Percentiles rank a stretch among this genome's conserved stretches.
Conservation (phyloP, 2,329 filamentous ascomycete species). For the Fusarium camptoceras region DNA sequence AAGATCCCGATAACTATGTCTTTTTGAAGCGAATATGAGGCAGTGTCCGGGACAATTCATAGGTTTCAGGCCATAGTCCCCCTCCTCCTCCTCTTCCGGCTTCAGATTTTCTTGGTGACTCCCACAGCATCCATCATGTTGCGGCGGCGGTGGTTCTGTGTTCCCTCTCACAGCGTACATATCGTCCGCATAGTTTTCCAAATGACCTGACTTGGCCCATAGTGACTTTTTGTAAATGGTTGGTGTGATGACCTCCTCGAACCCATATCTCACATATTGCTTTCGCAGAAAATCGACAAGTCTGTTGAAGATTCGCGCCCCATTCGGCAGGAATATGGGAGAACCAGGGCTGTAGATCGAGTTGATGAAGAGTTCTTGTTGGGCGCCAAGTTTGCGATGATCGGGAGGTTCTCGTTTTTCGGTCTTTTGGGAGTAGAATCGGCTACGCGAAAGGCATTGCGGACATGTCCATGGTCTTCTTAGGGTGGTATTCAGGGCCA, state of each 20-base stretch:
- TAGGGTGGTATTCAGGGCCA: constrained; percentile 30
- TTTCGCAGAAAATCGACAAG: constrained; percentile 83
- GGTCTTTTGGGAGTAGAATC: constrained; percentile 49
- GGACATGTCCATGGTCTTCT: constrained; percentile 50
- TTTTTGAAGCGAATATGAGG: constrained; percentile 80
- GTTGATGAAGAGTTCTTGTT: constrained; percentile 82
- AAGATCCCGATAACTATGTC: constrained; percentile 81
- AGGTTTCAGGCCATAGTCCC: constrained; percentile 86
- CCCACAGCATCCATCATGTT: constrained; percentile 48
- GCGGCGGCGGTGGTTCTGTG: constrained; percentile 44
- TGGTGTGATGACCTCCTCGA: constrained; percentile 88
- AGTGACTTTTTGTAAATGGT: constrained; percentile 91
- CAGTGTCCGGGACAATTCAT: constrained; percentile 96
- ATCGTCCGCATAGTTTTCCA: constrained; percentile 90
- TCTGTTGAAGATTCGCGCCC: constrained; percentile 84
- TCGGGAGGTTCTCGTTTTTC: constrained; percentile 58
- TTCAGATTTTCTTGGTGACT: constrained; percentile 43
- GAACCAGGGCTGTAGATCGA: constrained; percentile 86
- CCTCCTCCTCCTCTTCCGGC: constrained; percentile 67
- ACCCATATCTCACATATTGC: constrained; percentile 87
- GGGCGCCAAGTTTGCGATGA: constrained; percentile 69
- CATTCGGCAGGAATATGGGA: constrained; percentile 85
- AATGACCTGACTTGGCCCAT: constrained; percentile 87
- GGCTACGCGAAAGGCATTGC: constrained; percentile 47
- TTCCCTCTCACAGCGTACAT: constrained; percentile 84